A percentile compares a stretch with the other conserved stretches of the same genome.
Evolutionary conservation across 2,329 filamentous ascomycete genomes (phyloP).

Genomic region (Colletotrichum sp.): DNA sequence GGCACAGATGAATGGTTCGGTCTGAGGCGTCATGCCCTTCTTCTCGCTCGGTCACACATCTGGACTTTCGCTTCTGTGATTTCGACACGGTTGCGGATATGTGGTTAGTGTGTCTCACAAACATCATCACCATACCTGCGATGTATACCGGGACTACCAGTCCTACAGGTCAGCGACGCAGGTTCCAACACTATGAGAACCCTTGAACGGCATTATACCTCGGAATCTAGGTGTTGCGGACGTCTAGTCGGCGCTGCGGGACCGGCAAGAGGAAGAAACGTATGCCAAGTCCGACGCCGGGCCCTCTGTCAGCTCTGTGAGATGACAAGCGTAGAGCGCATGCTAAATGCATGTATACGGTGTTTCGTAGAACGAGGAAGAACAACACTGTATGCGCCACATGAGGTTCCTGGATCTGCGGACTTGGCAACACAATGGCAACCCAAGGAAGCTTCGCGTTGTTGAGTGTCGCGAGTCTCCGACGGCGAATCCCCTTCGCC

Average conservation of each 20-base stretch:
- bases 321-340: no score
- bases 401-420: no score
- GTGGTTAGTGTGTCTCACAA: not conserved
- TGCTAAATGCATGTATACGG: rapidly evolving
- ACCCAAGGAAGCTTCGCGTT: not conserved
- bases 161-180: not conserved
- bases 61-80: not conserved
- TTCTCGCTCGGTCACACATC: not conserved
- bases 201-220: not conserved
- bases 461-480: not conserved
- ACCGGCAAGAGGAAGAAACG: no score
- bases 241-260: not conserved
- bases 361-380: not conserved
- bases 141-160: not conserved
- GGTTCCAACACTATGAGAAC: not conserved
- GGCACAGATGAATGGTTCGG: not conserved
- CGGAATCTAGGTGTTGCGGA: not conserved
- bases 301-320: not conserved
- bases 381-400: no score
- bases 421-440: not conserved
- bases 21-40: not conserved
- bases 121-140: not conserved
- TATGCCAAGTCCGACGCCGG: no score
- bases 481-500: no score
- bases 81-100: not conserved